Conservation (phyloP, 2,329 filamentous ascomycete genomes). For the Zymoseptoria passerinii region DNA sequence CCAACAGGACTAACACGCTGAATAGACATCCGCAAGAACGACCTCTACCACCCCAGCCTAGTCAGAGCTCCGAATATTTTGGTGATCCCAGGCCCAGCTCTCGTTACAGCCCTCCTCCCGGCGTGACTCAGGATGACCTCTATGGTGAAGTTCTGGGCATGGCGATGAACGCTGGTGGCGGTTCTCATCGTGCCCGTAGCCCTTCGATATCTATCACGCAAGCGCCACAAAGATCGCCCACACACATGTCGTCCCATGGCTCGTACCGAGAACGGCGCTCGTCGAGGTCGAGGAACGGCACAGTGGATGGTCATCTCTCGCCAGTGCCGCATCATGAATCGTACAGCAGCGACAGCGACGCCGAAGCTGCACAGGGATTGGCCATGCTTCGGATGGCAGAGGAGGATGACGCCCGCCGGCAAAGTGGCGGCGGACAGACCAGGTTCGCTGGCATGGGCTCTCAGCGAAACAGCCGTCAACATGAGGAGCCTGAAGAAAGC, state of each 20-base stretch:
- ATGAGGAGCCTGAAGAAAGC: slow-evolving; percentile 44
- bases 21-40: slow-evolving; percentile 50
- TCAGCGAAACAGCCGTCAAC: slow-evolving; percentile 26
- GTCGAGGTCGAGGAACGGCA: slow-evolving; percentile 19
- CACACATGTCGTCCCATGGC: slow-evolving; percentile 22
- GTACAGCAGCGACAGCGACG: slow-evolving; percentile 70
- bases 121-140: slow-evolving; percentile 46
- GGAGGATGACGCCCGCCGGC: slow-evolving; percentile 52
- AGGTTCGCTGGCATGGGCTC: slow-evolving; percentile 40
- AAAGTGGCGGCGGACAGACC: slow-evolving; percentile 46
- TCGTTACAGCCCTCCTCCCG: slow-evolving; percentile 2
- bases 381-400: slow-evolving; percentile 79
- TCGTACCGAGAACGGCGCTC: slow-evolving; percentile 14
- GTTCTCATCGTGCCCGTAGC: slow-evolving; percentile 17
- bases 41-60: slow-evolving; percentile 51
- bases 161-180: slow-evolving; percentile 33
- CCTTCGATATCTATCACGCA: slow-evolving; percentile 33
- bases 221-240: slow-evolving; percentile 20
- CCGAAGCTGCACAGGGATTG: slow-evolving; percentile 75
- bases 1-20: slow-evolving; percentile 38
- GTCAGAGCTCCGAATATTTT: slow-evolving; percentile 31
- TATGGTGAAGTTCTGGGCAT: slow-evolving; percentile 50
- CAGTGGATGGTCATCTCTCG: slow-evolving; percentile 38
- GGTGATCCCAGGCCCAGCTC: not conserved
- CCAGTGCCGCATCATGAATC: slow-evolving; percentile 39